A percentile compares a stretch with the other conserved stretches of the same genome.
These are phyloP conservation scores for Populus nigra DNA, from an alignment of 345 rosid genomes.

Conservation along the genomic window DNA sequence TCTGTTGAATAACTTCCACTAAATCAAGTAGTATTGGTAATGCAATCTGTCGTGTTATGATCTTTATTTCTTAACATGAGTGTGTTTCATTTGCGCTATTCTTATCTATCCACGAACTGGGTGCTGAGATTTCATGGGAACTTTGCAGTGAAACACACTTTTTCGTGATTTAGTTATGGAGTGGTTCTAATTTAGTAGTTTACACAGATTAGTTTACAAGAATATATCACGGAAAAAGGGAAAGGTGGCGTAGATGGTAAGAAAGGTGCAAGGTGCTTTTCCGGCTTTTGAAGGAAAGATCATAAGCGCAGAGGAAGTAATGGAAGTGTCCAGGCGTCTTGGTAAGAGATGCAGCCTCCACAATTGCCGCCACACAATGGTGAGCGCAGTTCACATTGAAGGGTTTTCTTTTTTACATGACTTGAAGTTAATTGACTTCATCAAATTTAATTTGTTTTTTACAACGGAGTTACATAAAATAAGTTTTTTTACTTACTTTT, in stretches of 20 bases:
- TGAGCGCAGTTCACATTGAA: slow-evolving; percentile 61
- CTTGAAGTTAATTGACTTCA: not conserved
- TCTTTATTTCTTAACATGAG: not conserved
- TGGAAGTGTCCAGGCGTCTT: slow-evolving; percentile 56
- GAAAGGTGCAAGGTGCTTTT: slow-evolving; percentile 56
- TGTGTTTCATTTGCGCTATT: not conserved
- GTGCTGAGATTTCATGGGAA: not conserved
- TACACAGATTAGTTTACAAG: not conserved
- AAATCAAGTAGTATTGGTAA: not conserved
- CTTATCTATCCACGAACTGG: not conserved
- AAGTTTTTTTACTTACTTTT: no score
- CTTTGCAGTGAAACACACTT: not conserved
- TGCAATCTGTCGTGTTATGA: slow-evolving; percentile 9
- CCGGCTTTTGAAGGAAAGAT: slow-evolving; percentile 68
- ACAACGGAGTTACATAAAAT: no score
- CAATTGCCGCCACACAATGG: slow-evolving; percentile 46
- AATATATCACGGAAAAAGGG: not conserved
- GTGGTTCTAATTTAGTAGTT: no score
- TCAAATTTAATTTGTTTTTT: no score
- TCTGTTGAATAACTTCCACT: slow-evolving; percentile 11
- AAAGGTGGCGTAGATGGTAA: slow-evolving; percentile 15
- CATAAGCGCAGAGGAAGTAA: slow-evolving; percentile 65
- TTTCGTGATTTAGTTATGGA: not conserved
- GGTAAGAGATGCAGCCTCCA: slow-evolving; percentile 52
- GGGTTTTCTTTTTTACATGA: slow-evolving; percentile 16